These are phyloP conservation scores for Agaricus bisporus DNA, from an alignment of 768 basidiomycete species.

Conservation along the genomic window DNA sequence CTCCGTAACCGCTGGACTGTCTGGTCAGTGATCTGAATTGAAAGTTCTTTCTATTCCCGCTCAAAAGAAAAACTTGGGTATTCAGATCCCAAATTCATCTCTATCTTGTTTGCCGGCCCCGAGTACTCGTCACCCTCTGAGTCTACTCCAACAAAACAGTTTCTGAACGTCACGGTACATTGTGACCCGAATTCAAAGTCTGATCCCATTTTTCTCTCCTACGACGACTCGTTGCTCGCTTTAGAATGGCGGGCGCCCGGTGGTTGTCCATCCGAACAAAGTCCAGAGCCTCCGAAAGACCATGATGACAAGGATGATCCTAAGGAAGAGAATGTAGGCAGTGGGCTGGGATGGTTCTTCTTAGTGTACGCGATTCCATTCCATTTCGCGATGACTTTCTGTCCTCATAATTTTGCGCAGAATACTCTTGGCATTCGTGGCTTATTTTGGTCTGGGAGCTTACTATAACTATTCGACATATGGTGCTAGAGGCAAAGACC, in stretches of 20 bases:
- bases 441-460: slow-evolving; percentile 74
- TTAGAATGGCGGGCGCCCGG: slow-evolving; percentile 60
- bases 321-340: slow-evolving; percentile 44
- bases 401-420: slow-evolving; percentile 26
- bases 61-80: slow-evolving; percentile 5
- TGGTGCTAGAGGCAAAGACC: slow-evolving; percentile 75
- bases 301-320: slow-evolving; percentile 24
- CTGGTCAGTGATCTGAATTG: slow-evolving; percentile 29
- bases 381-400: background rate
- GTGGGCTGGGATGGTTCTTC: slow-evolving; percentile 87
- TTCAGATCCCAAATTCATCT: slow-evolving; percentile 50
- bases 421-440: slow-evolving; percentile 55
- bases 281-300: slow-evolving; percentile 18
- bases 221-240: slow-evolving; percentile 46
- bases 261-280: slow-evolving; percentile 44
- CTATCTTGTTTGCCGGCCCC: slow-evolving; percentile 51
- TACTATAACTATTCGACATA: slow-evolving; percentile 89
- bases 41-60: background rate
- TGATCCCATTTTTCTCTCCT: slow-evolving; percentile 50
- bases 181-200: slow-evolving; percentile 41
- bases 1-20: slow-evolving; percentile 23
- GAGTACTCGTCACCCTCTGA: slow-evolving; percentile 49
- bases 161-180: slow-evolving; percentile 52
- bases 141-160: slow-evolving; percentile 43
- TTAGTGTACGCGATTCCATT: slow-evolving; percentile 50